phyloP scores from a whole-genome alignment of 2,329 filamentous ascomycete genomes.

The Verticillium nonalfalfae region DNA sequence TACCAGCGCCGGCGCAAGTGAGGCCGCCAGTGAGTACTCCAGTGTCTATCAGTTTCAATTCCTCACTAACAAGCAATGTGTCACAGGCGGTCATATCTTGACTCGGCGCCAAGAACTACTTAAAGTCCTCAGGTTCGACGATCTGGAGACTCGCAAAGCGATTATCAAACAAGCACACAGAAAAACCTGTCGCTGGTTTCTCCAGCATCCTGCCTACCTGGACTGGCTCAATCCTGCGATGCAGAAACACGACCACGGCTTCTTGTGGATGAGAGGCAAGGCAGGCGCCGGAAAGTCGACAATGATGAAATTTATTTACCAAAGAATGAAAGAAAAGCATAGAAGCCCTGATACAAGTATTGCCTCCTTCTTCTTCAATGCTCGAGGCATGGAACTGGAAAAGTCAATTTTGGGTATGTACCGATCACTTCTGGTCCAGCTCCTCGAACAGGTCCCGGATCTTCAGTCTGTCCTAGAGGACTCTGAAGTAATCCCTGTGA shows the following conservation, averaged over 20 bases:
- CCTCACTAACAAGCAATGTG: slow-evolving; percentile 10
- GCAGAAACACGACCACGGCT: slow-evolving; percentile 23
- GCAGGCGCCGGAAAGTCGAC: slow-evolving; percentile 39
- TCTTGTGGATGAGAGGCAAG: slow-evolving; percentile 42
- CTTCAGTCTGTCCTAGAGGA: slow-evolving; percentile 25
- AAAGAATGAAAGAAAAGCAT: background rate
- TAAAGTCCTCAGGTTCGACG: slow-evolving; percentile 25
- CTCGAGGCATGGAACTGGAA: slow-evolving; percentile 33
- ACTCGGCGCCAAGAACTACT: slow-evolving; percentile 12
- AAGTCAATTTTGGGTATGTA: slow-evolving; percentile 41
- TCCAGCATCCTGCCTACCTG: slow-evolving; percentile 22
- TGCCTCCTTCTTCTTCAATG: slow-evolving; percentile 41
- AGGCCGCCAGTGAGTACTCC: too few relatives aligned
- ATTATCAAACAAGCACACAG: slow-evolving; percentile 28
- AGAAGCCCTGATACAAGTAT: background rate
- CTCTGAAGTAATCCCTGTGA: background rate
- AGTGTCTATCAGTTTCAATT: too few relatives aligned
- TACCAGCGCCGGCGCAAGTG: too few relatives aligned
- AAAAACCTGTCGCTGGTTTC: slow-evolving; percentile 34
- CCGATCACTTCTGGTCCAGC: slow-evolving; percentile 38
- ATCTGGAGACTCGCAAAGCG: slow-evolving; percentile 27
- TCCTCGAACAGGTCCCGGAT: slow-evolving; percentile 26
- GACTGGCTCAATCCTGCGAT: slow-evolving; percentile 27
- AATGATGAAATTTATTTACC: slow-evolving; percentile 32
- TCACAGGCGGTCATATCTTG: background rate